Evolutionary conservation across 2,329 filamentous ascomycete genomes (phyloP), one percentile per base, ranked within the genome.

Genomic region (Colletotrichum sp.): DNA sequence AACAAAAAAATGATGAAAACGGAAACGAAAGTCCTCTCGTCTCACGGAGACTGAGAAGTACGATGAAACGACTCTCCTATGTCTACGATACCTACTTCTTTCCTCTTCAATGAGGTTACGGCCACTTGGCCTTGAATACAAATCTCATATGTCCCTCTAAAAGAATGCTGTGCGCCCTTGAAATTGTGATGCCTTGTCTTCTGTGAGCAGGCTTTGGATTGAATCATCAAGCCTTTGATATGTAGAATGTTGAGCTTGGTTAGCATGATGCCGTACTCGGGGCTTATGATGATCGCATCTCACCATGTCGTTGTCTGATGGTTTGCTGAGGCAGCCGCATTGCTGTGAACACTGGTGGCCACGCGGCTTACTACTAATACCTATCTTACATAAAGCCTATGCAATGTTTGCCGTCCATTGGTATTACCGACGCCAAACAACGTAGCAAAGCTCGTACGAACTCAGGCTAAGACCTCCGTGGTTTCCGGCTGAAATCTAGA

Each of bases 71-170:
- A 66, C 28, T 74, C 55, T 74, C 52, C 70, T 69, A 76, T 69
- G 44, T 76, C 65, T 52, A 72, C 3, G 34, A 76, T 64, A 74
- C 65, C 70, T 69, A 52, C 26, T 74, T 76, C 71, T 69, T 69
- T 18, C 74, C 74, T 76, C 74, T 60, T 66, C 5, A 39, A 8
- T 32, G 74, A 74, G 74, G 74, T 15, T 34, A 21, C 36, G 16
- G 74, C 71, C 65, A 66, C 28, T 76, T 76, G 74, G 74, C 74
- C 26, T 76, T 76, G 32, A 24, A 76, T 76, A 76, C 21, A 76
- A 63, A 13, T 62, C 49, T 55, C 71, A 62, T 76, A 65, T 76
- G 74, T 74, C 71, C 65, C 32, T 8, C 21, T 13, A 8, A 55
- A 69, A 16, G 1, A 34, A 21, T 16, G 4, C 9, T 49, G 3